These are phyloP conservation scores for Uronychia binucleata DNA, from an alignment of 73 alveolate genomes.

Conservation along the genomic window DNA sequence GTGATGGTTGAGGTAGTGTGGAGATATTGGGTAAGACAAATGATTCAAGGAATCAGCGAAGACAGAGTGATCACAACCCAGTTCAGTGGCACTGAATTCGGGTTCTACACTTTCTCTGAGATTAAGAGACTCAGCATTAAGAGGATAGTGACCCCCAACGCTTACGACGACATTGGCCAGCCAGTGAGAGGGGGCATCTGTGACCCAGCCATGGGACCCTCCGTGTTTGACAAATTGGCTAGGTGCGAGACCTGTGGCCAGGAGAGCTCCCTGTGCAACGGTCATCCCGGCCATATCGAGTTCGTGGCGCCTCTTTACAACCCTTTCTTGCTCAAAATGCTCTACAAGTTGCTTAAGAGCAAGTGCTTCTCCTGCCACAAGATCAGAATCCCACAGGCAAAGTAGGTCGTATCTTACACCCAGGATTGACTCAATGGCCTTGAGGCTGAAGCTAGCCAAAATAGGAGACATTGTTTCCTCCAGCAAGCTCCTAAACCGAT, in stretches of 20 bases:
- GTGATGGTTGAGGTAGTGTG: too few relatives aligned
- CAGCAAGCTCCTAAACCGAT: constrained; percentile 13
- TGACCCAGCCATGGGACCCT: constrained; percentile 83
- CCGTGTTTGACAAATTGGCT: constrained; percentile 64
- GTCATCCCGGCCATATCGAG: constrained; percentile 85
- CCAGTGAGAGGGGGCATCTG: constrained; percentile 75
- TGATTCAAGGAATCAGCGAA: constrained; percentile 13
- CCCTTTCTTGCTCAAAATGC: constrained; percentile 72
- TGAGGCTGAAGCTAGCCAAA: constrained; percentile 47
- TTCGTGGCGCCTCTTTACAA: constrained; percentile 77
- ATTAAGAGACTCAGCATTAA: constrained; percentile 67
- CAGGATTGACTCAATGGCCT: constrained; percentile 28
- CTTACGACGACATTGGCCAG: constrained; percentile 69
- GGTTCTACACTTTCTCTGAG: constrained; percentile 78
- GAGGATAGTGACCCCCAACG: constrained; percentile 68
- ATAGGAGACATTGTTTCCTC: constrained; percentile 48
- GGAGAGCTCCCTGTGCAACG: constrained; percentile 75
- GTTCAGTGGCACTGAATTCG: constrained; percentile 50
- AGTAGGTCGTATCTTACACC: neutral
- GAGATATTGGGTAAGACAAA: neutral
- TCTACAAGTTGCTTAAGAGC: constrained; percentile 70
- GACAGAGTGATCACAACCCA: constrained; percentile 32
- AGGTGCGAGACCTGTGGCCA: constrained; percentile 87
- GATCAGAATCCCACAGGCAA: constrained; percentile 41
- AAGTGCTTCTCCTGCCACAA: constrained; percentile 73